Percentiles rank a stretch among this genome's conserved stretches.
phyloP scores from a whole-genome alignment of 805 yeast species.

The Phaffomyces opuntiae region DNA sequence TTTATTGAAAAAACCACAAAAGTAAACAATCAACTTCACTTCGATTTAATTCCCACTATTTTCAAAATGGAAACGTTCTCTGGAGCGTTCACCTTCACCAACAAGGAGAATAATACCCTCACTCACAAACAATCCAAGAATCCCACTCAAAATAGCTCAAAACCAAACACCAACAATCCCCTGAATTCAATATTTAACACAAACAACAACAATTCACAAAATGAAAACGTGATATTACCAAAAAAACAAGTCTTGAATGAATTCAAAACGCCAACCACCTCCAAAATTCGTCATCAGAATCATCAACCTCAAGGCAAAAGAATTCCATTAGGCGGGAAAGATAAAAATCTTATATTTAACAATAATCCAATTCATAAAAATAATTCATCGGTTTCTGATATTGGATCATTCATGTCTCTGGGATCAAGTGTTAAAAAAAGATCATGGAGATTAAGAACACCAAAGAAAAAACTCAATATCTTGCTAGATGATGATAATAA shows the following conservation, averaged over 20 bases:
- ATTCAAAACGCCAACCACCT: slow-evolving; percentile 9
- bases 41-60: too few species aligned
- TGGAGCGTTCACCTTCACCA: slow-evolving; percentile 6
- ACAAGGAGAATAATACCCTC: slow-evolving; percentile 13
- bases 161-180: slow-evolving; percentile 5
- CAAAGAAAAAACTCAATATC: slow-evolving; percentile 26
- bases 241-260: slow-evolving; percentile 1
- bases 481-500: slow-evolving; percentile 25
- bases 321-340: slow-evolving; percentile 23
- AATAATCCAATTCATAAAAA: slow-evolving; percentile 1
- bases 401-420: slow-evolving; percentile 1
- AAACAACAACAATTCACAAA: not conserved
- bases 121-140: not conserved
- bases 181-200: slow-evolving; percentile 1
- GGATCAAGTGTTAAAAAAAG: slow-evolving; percentile 7
- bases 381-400: not conserved
- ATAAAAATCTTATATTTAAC: slow-evolving; percentile 10
- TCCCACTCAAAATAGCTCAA: not conserved
- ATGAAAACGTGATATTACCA: not conserved
- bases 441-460: slow-evolving; percentile 15
- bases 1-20: too few species aligned
- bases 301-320: slow-evolving; percentile 10
- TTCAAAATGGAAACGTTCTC: slow-evolving; percentile 7
- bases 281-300: not conserved
- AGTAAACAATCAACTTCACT: too few species aligned